Evolutionary conservation across 2,329 filamentous ascomycete genomes (phyloP), one percentile per base, ranked within the genome.

Genomic region (Dactylellina cionopaga): DNA sequence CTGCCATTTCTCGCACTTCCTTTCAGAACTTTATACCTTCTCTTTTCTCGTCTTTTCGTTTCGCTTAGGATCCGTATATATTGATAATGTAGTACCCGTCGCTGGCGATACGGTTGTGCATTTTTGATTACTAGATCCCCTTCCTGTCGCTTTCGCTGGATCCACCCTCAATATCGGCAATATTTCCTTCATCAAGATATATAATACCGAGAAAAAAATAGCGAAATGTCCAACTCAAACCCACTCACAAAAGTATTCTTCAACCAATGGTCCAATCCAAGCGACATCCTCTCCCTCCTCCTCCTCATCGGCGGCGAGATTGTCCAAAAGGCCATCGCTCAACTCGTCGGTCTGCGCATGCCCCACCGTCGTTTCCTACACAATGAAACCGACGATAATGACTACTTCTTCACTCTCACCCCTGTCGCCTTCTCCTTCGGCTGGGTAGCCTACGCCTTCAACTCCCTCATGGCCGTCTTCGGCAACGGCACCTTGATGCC

Each of bases 241-340:
- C 47, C 64, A 1, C 46, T 72, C 5, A 37, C 19, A 5, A 39
- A 27, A 17, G 47, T 65, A 29, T 37, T 75, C 9, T 55, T 49
- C n/a, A 41, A 52, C 59, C 75, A 76, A 46, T 76, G 63, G 64
- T 22, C 49, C 29, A 68, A 68, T 29, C 75, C 75, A 4, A 49
- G 58, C 41, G 75, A 76, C 54, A 65, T 78, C 29, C 78, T 80
- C 51, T 75, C 75, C 25, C 74, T 81, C 3, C 76, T 81, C 2
- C 77, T 81, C 7, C 74, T 81, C 19, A 74, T 81, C 22, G 80
- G 80, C 41, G 78, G 79, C 1, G 79, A 81, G 31, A 76, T 81
- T 1, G 75, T 81, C 22, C 68, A 60, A 6, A 76, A 75, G 5
- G 79, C 80, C 3, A 74, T 81, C 1, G 80, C 79, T 0, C 79